A percentile compares a stretch with the other conserved stretches of the same genome.
Evolutionary conservation across 768 basidiomycete species (phyloP).

Genomic region (Strobilomyces dryophilus): DNA sequence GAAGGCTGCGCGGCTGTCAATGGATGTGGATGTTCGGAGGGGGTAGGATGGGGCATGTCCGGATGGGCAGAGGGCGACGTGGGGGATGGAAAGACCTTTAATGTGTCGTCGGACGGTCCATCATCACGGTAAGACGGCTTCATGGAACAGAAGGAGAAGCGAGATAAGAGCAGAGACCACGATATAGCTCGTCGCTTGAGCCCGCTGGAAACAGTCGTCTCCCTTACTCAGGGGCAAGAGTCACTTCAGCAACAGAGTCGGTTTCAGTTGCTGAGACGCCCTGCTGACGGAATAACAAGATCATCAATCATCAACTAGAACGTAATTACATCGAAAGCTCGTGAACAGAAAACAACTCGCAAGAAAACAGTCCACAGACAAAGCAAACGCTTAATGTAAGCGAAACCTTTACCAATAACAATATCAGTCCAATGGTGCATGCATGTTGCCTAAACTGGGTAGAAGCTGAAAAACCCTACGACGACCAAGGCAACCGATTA

Average conservation of each 20-base stretch:
- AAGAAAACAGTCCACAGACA: not conserved
- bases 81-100: conserved; percentile 7
- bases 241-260: no score
- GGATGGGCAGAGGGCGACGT: conserved; percentile 10
- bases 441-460: conserved; percentile 18
- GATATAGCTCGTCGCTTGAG: conserved; percentile 19
- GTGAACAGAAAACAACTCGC: not conserved
- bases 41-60: conserved; percentile 10
- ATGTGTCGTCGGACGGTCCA: conserved; percentile 32
- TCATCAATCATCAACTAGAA: conserved; percentile 6
- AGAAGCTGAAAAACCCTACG: conserved; percentile 7
- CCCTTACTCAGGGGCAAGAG: conserved; percentile 19
- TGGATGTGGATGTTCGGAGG: conserved; percentile 14
- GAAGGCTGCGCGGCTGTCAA: not conserved
- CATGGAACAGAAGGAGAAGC: conserved; percentile 33
- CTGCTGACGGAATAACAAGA: not conserved
- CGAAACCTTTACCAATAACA: conserved; percentile 32
- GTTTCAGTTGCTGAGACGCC: no score
- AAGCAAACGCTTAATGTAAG: conserved; percentile 15
- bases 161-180: conserved; percentile 7
- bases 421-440: conserved; percentile 19
- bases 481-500: conserved; percentile 5
- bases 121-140: conserved; percentile 42
- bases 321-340: conserved; percentile 6
- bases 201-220: conserved; percentile 22